Percentiles rank a stretch among this genome's conserved stretches.
Conservation (phyloP, 805 yeast species). For the Lipomyces sp. region DNA sequence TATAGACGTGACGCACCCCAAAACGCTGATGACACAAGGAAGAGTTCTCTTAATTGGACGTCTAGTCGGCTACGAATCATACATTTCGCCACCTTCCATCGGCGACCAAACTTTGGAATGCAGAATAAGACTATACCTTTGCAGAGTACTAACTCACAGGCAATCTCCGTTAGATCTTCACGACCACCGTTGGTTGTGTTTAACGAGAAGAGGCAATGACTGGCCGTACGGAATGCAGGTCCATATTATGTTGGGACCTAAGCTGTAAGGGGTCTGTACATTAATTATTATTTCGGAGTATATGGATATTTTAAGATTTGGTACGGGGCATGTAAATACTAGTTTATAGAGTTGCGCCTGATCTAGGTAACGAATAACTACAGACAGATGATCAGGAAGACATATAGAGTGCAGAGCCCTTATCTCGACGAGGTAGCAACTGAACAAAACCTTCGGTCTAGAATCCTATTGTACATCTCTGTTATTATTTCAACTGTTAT, state of each 20-base stretch:
- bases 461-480: background rate
- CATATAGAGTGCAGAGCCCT: background rate
- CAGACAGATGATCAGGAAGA: background rate
- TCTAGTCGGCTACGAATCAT: background rate
- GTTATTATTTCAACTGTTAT: background rate
- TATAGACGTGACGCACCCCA: too few species aligned
- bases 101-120: background rate
- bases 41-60: too few species aligned
- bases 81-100: background rate
- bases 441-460: background rate
- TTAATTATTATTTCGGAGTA: background rate
- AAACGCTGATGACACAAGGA: too few species aligned
- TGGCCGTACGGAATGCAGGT: background rate
- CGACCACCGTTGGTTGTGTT: slow-evolving; percentile 3
- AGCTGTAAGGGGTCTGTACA: background rate
- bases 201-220: slow-evolving; percentile 1
- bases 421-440: background rate
- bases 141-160: slow-evolving; percentile 28
- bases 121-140: slow-evolving; percentile 25
- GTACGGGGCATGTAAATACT: background rate
- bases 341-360: background rate
- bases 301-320: background rate
- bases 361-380: background rate
- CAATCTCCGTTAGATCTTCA: slow-evolving; percentile 16
- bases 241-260: background rate